Conservation (phyloP, 2,329 filamentous ascomycete genomes). For the Botrytis elliptica region DNA sequence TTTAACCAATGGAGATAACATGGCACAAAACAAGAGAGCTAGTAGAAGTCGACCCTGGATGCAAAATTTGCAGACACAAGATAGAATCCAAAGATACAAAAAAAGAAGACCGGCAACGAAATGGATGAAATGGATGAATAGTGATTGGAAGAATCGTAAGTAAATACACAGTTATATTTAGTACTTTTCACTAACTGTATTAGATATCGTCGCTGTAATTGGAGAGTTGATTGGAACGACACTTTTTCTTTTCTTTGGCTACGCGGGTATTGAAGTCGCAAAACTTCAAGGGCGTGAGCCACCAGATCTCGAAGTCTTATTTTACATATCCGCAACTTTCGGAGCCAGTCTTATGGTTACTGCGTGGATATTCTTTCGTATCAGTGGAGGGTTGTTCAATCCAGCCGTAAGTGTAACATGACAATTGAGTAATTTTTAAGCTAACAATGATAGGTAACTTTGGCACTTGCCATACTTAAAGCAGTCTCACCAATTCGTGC, state of each 20-base stretch:
- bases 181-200: neutral
- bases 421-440: neutral
- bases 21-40: neutral
- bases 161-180: neutral
- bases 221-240: slow-evolving; percentile 40
- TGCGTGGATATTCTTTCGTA: slow-evolving; percentile 54
- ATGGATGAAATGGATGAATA: slow-evolving; percentile 22
- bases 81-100: neutral
- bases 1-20: neutral
- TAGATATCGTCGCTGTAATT: slow-evolving; percentile 35
- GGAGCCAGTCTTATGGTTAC: slow-evolving; percentile 48
- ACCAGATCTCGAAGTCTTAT: slow-evolving; percentile 39
- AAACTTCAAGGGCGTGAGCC: slow-evolving; percentile 25
- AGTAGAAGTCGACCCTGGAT: slow-evolving; percentile 16
- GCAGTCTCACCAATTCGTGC: slow-evolving; percentile 39
- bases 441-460: slow-evolving; percentile 33
- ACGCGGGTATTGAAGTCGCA: slow-evolving; percentile 36
- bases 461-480: slow-evolving; percentile 42
- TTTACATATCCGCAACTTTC: slow-evolving; percentile 40
- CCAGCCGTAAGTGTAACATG: slow-evolving; percentile 39
- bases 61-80: slow-evolving; percentile 12
- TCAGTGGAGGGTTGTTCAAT: slow-evolving; percentile 54
- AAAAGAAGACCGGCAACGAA: neutral
- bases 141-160: slow-evolving; percentile 29
- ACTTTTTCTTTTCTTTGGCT: slow-evolving; percentile 42